These are phyloP conservation scores for Acanthochlamys bracteata DNA, from an alignment of 106 monocot genomes.

Conservation along the genomic window DNA sequence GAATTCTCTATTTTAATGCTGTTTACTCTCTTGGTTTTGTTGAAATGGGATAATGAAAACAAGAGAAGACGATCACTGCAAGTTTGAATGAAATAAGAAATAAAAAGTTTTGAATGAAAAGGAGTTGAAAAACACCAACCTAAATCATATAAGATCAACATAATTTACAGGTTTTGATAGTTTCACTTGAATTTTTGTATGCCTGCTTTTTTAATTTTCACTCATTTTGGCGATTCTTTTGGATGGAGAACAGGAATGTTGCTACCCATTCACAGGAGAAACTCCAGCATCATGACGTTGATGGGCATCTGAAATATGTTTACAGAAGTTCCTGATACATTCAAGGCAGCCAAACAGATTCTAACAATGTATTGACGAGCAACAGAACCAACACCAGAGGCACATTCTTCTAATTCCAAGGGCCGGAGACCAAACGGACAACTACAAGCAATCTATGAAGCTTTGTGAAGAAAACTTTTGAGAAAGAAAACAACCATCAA, in stretches of 20 bases:
- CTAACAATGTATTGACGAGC: not conserved
- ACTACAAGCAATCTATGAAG: not conserved
- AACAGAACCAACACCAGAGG: not conserved
- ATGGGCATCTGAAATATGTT: too few relatives aligned
- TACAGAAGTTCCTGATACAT: too few relatives aligned
- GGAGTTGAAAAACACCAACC: not conserved
- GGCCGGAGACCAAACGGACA: not conserved
- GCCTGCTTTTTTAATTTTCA: too few relatives aligned
- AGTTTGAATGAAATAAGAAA: too few relatives aligned
- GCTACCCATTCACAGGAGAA: too few relatives aligned
- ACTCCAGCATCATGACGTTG: too few relatives aligned
- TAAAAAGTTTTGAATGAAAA: conserved; percentile 43
- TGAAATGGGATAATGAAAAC: conserved; percentile 76
- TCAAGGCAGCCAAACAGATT: not conserved
- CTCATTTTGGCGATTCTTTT: too few relatives aligned
- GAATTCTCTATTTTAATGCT: not conserved
- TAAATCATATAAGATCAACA: too few relatives aligned
- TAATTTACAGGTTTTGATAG: too few relatives aligned
- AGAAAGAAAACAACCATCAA: not conserved
- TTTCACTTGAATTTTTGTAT: too few relatives aligned
- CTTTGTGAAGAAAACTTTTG: not conserved
- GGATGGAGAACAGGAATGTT: too few relatives aligned
- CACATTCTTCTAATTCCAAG: too few relatives aligned
- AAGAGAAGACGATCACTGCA: conserved; percentile 47
- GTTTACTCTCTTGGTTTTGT: not conserved